A percentile compares a stretch with the other conserved stretches of the same genome.
Conservation (phyloP, 805 yeast species). For the Kodamaea laetipori region DNA sequence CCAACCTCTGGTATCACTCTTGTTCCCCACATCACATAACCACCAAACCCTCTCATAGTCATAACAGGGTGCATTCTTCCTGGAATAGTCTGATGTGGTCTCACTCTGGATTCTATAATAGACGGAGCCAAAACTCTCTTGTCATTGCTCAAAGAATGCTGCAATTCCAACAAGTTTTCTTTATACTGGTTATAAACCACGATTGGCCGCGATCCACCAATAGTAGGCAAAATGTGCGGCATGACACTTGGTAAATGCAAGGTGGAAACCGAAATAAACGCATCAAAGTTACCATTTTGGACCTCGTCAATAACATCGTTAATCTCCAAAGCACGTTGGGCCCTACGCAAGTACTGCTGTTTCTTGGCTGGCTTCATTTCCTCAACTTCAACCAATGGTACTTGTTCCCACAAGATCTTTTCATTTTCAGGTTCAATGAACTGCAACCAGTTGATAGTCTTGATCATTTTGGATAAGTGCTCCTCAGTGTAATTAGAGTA, state of each 20-base stretch:
- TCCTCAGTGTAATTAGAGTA: slow-evolving; percentile 65
- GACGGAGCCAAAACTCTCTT: slow-evolving; percentile 79
- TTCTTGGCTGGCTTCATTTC: slow-evolving; percentile 60
- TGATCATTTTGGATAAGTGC: slow-evolving; percentile 55
- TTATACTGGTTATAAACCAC: slow-evolving; percentile 81
- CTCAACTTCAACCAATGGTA: slow-evolving; percentile 53
- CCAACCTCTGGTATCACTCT: slow-evolving; percentile 71
- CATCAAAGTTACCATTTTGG: slow-evolving; percentile 64
- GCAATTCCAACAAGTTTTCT: slow-evolving; percentile 75
- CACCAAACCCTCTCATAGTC: slow-evolving; percentile 94
- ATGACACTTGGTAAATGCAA: slow-evolving; percentile 67
- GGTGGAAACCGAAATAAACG: slow-evolving; percentile 70
- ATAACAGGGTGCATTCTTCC: slow-evolving; percentile 94
- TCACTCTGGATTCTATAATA: slow-evolving; percentile 75
- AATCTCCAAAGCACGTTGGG: slow-evolving; percentile 55
- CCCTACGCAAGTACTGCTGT: slow-evolving; percentile 67
- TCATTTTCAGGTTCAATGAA: slow-evolving; percentile 75
- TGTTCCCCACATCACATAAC: slow-evolving; percentile 77
- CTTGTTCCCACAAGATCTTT: slow-evolving; percentile 47
- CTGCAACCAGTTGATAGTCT: slow-evolving; percentile 75
- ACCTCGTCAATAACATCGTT: slow-evolving; percentile 54
- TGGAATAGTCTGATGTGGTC: slow-evolving; percentile 88
- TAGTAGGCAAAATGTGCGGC: slow-evolving; percentile 57
- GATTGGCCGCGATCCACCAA: slow-evolving; percentile 86
- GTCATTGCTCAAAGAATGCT: slow-evolving; percentile 66